Conservation (phyloP, 441 rosid genomes). For the Codiaeum variegatum region DNA sequence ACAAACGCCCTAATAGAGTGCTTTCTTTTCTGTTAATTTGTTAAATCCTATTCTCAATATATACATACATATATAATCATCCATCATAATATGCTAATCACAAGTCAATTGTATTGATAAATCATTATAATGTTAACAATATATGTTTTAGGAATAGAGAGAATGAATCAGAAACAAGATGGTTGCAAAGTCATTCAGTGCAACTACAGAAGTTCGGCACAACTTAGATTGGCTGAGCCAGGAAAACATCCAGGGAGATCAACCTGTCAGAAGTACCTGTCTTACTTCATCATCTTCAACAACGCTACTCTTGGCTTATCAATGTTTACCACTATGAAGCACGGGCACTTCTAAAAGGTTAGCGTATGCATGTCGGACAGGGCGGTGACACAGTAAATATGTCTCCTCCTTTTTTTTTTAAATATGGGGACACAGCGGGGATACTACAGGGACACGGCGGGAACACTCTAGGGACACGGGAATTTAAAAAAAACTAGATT, state of each 20-base stretch:
- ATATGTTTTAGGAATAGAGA: conserved; percentile 27
- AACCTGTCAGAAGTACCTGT: conserved; percentile 50
- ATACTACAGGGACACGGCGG: too few species aligned
- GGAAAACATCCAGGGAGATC: conserved; percentile 34
- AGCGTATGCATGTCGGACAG: too few species aligned
- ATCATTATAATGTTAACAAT: neutral
- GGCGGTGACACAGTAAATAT: too few species aligned
- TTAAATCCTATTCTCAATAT: neutral
- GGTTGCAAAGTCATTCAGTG: conserved; percentile 32
- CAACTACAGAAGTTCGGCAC: conserved; percentile 36
- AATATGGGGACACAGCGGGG: too few species aligned
- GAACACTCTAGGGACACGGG: too few species aligned
- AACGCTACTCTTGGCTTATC: conserved; percentile 29
- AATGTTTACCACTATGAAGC: neutral
- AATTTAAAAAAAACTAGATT: too few species aligned
- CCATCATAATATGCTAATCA: too few species aligned
- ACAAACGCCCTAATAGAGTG: too few species aligned
- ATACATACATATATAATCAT: too few species aligned
- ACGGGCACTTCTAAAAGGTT: too few species aligned
- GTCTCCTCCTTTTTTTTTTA: too few species aligned
- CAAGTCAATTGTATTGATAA: too few species aligned
- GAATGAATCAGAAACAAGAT: conserved; percentile 39
- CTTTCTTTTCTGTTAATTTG: neutral
- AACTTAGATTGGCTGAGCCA: conserved; percentile 37
- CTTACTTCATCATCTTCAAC: conserved; percentile 38